A percentile compares a stretch with the other conserved stretches of the same genome.
These are phyloP conservation scores for Rhododendron henanense DNA, from an alignment of 148 eudicot genomes.

Conservation along the genomic window DNA sequence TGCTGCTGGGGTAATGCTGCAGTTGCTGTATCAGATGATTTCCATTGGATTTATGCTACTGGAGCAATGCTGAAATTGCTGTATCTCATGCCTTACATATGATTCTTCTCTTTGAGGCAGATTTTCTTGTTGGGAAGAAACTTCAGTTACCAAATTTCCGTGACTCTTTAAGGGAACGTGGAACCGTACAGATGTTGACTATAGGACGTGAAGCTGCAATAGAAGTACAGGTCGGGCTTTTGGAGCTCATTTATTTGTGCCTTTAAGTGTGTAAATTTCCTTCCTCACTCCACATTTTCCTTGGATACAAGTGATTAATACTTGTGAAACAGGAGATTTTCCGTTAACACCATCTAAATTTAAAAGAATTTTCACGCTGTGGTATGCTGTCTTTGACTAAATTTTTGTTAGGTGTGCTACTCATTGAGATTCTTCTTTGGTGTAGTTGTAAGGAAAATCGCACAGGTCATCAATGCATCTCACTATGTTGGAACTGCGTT, in stretches of 20 bases:
- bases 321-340: background rate
- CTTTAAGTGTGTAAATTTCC: background rate
- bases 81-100: slow-evolving; percentile 49
- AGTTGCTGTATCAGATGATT: slow-evolving; percentile 61
- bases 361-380: background rate
- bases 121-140: slow-evolving; percentile 74
- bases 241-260: background rate
- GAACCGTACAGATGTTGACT: slow-evolving; percentile 91
- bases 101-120: slow-evolving; percentile 86
- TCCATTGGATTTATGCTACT: slow-evolving; percentile 59
- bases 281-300: background rate
- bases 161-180: slow-evolving; percentile 81
- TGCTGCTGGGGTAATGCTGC: slow-evolving; percentile 99
- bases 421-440: background rate
- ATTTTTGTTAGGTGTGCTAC: background rate
- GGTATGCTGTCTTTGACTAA: background rate
- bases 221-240: slow-evolving; percentile 80
- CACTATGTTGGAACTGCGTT: background rate
- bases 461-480: background rate
- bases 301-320: background rate
- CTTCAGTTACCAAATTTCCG: slow-evolving; percentile 80
- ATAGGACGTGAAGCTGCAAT: slow-evolving; percentile 96
- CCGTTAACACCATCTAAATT: background rate
- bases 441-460: background rate
- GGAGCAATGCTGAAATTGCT: slow-evolving; percentile 63